Evolutionary conservation across 1,139 yeast species (phyloP).

Genomic region (Spathaspora sp.): DNA sequence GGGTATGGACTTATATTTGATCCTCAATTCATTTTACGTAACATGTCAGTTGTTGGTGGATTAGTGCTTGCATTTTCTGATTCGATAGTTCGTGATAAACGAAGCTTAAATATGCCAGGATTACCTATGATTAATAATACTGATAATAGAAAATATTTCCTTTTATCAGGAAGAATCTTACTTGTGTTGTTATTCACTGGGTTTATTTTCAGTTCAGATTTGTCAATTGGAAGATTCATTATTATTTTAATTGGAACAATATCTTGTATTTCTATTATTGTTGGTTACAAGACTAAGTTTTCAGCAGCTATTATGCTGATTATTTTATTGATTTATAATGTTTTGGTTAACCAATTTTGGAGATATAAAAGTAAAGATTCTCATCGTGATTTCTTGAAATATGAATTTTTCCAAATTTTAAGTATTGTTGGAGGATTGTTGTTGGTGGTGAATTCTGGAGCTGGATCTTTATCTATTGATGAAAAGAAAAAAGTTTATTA

Average conservation of each 20-base stretch:
- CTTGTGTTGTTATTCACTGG: conserved; percentile 84
- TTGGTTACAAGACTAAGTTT: conserved; percentile 91
- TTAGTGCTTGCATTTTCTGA: conserved; percentile 86
- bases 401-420: conserved; percentile 92
- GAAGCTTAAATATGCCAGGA: conserved; percentile 78
- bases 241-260: conserved; percentile 70
- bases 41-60: conserved; percentile 91
- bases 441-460: conserved; percentile 91
- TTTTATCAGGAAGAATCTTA: conserved; percentile 86
- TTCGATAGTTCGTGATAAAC: conserved; percentile 78
- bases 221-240: conserved; percentile 66
- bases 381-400: conserved; percentile 85
- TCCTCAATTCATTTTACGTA: conserved; percentile 77
- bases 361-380: conserved; percentile 65
- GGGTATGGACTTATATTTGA: conserved; percentile 88
- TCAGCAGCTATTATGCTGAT: conserved; percentile 80
- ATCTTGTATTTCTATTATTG: conserved; percentile 76
- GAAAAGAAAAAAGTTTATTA: conserved; percentile 94
- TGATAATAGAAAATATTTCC: conserved; percentile 80
- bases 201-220: conserved; percentile 74
- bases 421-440: conserved; percentile 94
- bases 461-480: conserved; percentile 91
- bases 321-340: conserved; percentile 72
- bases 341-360: conserved; percentile 90
- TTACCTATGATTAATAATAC: conserved; percentile 83